These are phyloP conservation scores for Zymoseptoria tritici DNA, from an alignment of 2,329 filamentous ascomycete genomes.

Conservation along the genomic window DNA sequence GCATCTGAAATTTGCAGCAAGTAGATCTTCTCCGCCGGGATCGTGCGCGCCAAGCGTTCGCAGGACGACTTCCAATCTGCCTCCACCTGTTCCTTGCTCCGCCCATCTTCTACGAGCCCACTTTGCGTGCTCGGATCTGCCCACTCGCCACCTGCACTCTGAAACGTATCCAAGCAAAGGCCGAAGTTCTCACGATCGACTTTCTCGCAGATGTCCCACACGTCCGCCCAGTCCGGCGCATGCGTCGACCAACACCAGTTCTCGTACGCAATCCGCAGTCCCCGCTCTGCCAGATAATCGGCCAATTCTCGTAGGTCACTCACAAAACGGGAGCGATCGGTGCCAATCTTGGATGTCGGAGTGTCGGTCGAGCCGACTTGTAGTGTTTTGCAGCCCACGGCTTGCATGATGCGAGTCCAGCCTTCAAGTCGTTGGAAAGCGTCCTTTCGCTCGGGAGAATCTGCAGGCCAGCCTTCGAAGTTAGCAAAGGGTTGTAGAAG, in stretches of 20 bases:
- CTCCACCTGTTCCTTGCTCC: constrained; percentile 40
- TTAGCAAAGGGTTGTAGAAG: constrained; percentile 71
- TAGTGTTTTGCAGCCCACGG: constrained; percentile 60
- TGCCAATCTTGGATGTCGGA: constrained; percentile 45
- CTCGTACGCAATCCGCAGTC: constrained; percentile 63
- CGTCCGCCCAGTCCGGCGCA: constrained; percentile 59
- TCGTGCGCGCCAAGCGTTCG: constrained; percentile 46
- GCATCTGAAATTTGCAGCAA: constrained; percentile 69
- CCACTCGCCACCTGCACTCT: constrained; percentile 65
- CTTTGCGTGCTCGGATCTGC: constrained; percentile 60
- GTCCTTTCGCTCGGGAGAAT: constrained; percentile 50
- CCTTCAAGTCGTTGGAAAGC: constrained; percentile 56
- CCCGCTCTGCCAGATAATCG: constrained; percentile 51
- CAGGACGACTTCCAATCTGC: constrained; percentile 29
- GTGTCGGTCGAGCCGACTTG: constrained; percentile 63
- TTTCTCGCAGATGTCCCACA: constrained; percentile 59
- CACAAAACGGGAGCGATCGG: constrained; percentile 46
- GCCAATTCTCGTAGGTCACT: constrained; percentile 57
- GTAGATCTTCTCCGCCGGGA: constrained; percentile 65
- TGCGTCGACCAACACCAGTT: constrained; percentile 77
- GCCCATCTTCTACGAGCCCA: constrained; percentile 48
- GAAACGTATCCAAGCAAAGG: constrained; percentile 71
- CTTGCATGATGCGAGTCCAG: constrained; percentile 66
- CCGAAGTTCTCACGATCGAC: constrained; percentile 61
- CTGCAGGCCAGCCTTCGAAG: constrained; percentile 65